Percentiles rank a stretch among this genome's conserved stretches.
phyloP scores from a whole-genome alignment of 352 stramenopile genomes.

The Aphanomyces euteiches region DNA sequence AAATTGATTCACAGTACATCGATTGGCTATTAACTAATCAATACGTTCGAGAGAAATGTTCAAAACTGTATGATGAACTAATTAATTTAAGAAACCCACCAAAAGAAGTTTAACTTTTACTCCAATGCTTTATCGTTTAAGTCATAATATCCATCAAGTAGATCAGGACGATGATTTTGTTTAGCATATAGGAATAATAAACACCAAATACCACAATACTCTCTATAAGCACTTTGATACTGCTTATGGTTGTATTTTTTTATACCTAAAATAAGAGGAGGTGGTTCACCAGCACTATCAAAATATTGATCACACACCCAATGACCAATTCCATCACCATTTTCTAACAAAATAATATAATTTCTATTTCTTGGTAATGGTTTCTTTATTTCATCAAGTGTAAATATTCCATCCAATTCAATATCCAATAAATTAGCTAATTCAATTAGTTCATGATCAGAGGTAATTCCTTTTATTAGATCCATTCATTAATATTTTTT shows the following conservation, averaged over 20 bases:
- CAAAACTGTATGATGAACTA: too few relatives aligned
- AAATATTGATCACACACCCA: neutral
- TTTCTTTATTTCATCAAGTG: neutral
- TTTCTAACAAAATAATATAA: conserved; percentile 1
- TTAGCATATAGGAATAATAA: neutral
- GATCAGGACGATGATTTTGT: neutral
- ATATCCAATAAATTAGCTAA: neutral
- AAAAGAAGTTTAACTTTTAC: neutral
- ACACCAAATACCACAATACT: conserved; percentile 10
- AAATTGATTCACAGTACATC: too few relatives aligned
- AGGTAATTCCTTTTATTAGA: conserved; percentile 3
- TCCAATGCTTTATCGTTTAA: neutral
- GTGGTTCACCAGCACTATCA: neutral
- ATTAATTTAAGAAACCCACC: too few relatives aligned
- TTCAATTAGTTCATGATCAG: neutral
- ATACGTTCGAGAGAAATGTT: too few relatives aligned
- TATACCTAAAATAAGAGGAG: neutral
- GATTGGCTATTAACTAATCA: too few relatives aligned
- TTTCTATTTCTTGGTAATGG: neutral
- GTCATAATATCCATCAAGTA: conserved; percentile 1
- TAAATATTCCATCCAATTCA: conserved; percentile 10
- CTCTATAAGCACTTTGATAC: neutral
- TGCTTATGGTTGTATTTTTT: neutral
- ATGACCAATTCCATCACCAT: conserved; percentile 4
- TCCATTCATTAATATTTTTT: neutral